A percentile compares a stretch with the other conserved stretches of the same genome.
Evolutionary conservation across 257 asterid species (phyloP).

Genomic region (Solanum infundibuliforme): DNA sequence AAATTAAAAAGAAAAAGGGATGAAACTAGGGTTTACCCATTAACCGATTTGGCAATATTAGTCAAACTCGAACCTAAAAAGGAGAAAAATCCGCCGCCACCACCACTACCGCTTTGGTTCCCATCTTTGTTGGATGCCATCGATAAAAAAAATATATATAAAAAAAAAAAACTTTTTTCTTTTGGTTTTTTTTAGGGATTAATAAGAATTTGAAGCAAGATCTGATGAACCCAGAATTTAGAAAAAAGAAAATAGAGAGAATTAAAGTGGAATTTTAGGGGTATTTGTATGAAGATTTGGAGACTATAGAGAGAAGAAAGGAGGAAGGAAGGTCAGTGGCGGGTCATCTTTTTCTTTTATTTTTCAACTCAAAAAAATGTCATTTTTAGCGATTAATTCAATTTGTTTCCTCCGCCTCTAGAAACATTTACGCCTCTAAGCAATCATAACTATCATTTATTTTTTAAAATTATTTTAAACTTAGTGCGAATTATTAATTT

Average conservation of each 20-base stretch:
- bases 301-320: neutral
- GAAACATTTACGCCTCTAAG: neutral
- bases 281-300: neutral
- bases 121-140: slow-evolving; percentile 15
- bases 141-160: neutral
- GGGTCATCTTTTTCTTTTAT: neutral
- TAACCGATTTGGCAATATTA: slow-evolving; percentile 54
- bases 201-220: neutral
- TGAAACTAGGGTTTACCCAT: slow-evolving; percentile 38
- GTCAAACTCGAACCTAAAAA: slow-evolving; percentile 56
- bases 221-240: neutral
- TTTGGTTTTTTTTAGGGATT: neutral
- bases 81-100: slow-evolving; percentile 52
- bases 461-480: too few species aligned
- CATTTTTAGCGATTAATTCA: neutral
- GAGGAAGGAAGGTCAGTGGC: neutral
- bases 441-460: too few species aligned
- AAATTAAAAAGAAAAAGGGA: neutral
- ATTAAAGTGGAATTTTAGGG: neutral
- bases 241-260: neutral
- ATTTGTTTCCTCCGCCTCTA: neutral
- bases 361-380: neutral
- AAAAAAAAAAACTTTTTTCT: neutral
- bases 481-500: too few species aligned
- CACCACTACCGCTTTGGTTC: slow-evolving; percentile 14